Evolutionary conservation across 164 flowering plant species (phyloP), one percentile per base, ranked within the genome.

Genomic region (Tetracentron sinense): DNA sequence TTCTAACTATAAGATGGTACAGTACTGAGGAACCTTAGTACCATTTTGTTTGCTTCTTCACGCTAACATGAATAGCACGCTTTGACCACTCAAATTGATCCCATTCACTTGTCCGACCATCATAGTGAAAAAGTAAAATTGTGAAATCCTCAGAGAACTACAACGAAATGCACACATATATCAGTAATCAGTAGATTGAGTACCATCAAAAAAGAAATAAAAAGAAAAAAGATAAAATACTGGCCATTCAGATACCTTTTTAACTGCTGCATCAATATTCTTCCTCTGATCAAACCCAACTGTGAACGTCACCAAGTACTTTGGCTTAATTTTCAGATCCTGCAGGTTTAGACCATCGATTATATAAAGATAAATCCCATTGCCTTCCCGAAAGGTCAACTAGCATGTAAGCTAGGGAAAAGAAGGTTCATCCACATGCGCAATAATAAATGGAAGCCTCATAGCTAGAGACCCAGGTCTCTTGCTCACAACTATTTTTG

Each of bases 71-170:
- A 66, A 93, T 80, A 59, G 96, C 96, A 26, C 66, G 84, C 75
- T 80, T 82, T 56, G 99, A 89, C 97, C 99, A 94, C 74, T 94
- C 99, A 76, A 81, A 89, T 55, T 85, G 76, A 68, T 94, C 90
- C 99, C 99, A 94, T 76, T 94, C 96, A 80, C 73, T 91, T 51
- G 87, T 75, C 48, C 82, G 89, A 10, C 96, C 99, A 84, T 94
- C 97, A 73, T 94, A 94, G 71, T 94, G 99, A 63, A 94, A 94
- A 63, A 94, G 96, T 79, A 94, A 2, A 72, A 94, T 88, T 42
- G 78, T 76, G 67, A 87, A 91, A 72, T 94, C 85, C 21, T 83
- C 87, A 53, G 92, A 78, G 71, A 94, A 89, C 98, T 92, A 68
- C 67, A 57, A 63, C 29, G 69, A 64, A 53, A 66, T 3, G 56